Evolutionary conservation across 441 rosid species (phyloP), one percentile per base, ranked within the genome.

Genomic region (Gossypium schwendimanii): DNA sequence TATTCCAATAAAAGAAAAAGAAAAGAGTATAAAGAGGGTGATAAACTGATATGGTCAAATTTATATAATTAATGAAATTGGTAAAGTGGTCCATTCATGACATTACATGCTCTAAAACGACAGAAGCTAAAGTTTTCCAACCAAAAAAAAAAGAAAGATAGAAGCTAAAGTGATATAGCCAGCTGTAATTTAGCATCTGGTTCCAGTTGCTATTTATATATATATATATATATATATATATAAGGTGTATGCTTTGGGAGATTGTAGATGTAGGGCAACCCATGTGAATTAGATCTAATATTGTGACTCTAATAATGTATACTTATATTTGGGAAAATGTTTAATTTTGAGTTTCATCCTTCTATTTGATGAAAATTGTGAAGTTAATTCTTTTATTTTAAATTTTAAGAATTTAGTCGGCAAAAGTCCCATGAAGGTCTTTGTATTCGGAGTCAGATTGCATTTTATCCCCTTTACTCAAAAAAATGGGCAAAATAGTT

Each of bases 61-160:
- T 61, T 59, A 11, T 57, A 61, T 14, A 26, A 33, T 47, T 20
- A 9, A 47, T 26, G 15, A 23, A 24, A 14, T 47, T 14, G 71
- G 55, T 44, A 0, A 24, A 66, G 44, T 49, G 71, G 71, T 26
- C 71, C 71, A 24, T 45, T 49, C 44, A 66, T 47, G 69, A 63
- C 53, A 5, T 41, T 49, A 49, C 53, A 44, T 15, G 54, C 67
- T 11, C 39, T 57, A 57, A 23, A 55, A 55, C 61, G 61, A 55
- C 31, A 21, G 1, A 55, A 21, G 14, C 28, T 8, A 55, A 55
- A 21, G 28, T 55, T 55, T 31, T 31, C 36, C 36, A 6, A 31
- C 36, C 36, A n/a, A n/a, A 31, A 31, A 31, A 31, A 31, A 31
- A 5, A 23, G 11, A 55, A 55, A 14, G 60, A 55, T n/a, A 4